These are phyloP conservation scores for Xylaria sp. DNA, from an alignment of 2,329 filamentous ascomycete species.

Conservation along the genomic window DNA sequence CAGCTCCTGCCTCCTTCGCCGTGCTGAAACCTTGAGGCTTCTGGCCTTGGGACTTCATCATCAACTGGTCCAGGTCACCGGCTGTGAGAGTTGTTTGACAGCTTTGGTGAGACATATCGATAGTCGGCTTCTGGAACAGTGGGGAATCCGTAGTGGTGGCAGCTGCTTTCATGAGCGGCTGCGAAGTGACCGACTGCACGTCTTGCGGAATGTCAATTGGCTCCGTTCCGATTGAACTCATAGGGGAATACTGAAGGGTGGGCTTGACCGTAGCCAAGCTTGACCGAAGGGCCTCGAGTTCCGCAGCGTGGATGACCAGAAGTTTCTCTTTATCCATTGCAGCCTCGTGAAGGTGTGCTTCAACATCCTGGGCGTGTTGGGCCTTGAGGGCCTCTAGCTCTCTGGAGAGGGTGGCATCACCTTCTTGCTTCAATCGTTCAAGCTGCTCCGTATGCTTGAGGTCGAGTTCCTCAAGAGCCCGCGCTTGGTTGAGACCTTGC, in stretches of 20 bases:
- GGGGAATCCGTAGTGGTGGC: conserved; percentile 51
- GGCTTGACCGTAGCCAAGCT: conserved; percentile 26
- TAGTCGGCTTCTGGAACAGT: conserved; percentile 35
- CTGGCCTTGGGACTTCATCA: conserved; percentile 54
- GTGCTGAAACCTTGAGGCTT: conserved; percentile 25
- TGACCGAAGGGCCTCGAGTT: conserved; percentile 30
- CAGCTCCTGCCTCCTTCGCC: conserved; percentile 16
- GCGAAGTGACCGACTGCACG: conserved; percentile 46
- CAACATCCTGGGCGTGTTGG: conserved; percentile 23
- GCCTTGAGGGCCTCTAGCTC: conserved; percentile 23
- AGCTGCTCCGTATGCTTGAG: conserved; percentile 9
- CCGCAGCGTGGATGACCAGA: conserved; percentile 26
- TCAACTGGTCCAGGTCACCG: conserved; percentile 65
- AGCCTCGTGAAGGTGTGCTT: conserved; percentile 22
- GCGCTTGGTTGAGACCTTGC: conserved; percentile 20
- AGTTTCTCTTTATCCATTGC: conserved; percentile 27
- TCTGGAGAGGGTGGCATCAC: conserved; percentile 6
- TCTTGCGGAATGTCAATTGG: conserved; percentile 47
- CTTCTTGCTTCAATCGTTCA: conserved; percentile 6
- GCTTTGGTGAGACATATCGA: conserved; percentile 59
- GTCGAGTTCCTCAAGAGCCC: conserved; percentile 21
- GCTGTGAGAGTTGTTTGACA: conserved; percentile 83
- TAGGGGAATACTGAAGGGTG: conserved; percentile 39
- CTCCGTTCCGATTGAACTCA: conserved; percentile 43
- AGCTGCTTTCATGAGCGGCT: conserved; percentile 56